Evolutionary conservation across 768 basidiomycete genomes (phyloP), one percentile per base, ranked within the genome.

Genomic region (Wakefieldia striispora): DNA sequence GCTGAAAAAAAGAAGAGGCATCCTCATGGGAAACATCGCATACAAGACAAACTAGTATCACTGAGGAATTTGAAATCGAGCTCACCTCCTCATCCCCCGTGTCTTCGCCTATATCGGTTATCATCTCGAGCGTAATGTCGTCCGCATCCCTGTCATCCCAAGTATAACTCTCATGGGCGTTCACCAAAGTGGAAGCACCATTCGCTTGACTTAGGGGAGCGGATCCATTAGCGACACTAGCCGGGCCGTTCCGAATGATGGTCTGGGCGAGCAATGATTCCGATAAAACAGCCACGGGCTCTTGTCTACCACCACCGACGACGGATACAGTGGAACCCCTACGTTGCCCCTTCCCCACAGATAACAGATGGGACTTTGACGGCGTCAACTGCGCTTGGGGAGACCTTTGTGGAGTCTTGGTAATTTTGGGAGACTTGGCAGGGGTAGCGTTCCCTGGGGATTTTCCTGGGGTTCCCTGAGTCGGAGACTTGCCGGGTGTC

Each of bases 71-170:
- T 17, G 23, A 39, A 39, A 5, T 1, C 29, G 34, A 41, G 50
- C 73, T 43, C 47, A 83, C 86, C 62, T 90, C 88, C 58, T 91
- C 88, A 56, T 90, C 85, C 3, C 85, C 76, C 21, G 82, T 75
- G 6, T 80, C 81, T 50, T 86, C 86, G 11, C 68, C 65, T 17
- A 68, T 61, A 31, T 75, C 66, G 21, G 85, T 91, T 43, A 86
- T 63, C 80, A 90, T 82, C 58, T 90, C 88, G 55, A 88, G 68
- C 17, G 79, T 81, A 75, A 84, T 81, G 27, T 82, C 79, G 21
- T 82, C 77, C 40, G 78, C 80, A 17, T 81, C 82, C 53, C 62
- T 57, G 20, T 69, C 60, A 23, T 65, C 64, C 65, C 65, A 68
- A 20, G 49, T 33, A 55, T 62, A 53, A 24, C 47, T 36, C 27